These are phyloP conservation scores for Mycena capillaripes DNA, from an alignment of 768 basidiomycete genomes.

Conservation along the genomic window DNA sequence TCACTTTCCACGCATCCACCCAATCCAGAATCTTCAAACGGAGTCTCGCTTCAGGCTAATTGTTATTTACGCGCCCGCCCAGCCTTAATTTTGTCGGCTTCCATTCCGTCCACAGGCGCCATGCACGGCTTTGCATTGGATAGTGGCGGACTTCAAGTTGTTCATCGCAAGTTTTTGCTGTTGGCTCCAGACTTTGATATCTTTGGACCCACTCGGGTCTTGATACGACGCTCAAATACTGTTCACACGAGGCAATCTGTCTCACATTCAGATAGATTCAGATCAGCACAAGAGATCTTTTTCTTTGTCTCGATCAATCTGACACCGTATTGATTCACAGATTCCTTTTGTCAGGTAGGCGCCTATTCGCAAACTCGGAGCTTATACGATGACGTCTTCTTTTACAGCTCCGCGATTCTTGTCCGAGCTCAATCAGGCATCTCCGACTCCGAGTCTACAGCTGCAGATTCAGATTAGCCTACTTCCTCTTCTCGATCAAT, in stretches of 20 bases:
- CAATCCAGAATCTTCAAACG: slow-evolving; percentile 19
- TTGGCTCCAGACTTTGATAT: not conserved
- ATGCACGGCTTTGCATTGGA: not conserved
- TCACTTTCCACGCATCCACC: too few relatives aligned
- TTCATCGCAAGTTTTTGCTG: not conserved
- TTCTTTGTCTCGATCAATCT: not conserved
- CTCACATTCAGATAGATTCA: not conserved
- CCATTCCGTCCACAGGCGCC: slow-evolving; percentile 14
- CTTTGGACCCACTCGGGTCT: not conserved
- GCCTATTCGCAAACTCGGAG: too few relatives aligned
- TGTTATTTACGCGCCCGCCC: not conserved
- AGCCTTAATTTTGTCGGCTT: not conserved
- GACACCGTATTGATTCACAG: too few relatives aligned
- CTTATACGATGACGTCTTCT: too few relatives aligned
- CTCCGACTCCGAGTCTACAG: too few relatives aligned
- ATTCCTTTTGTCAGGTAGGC: too few relatives aligned
- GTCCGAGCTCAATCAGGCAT: too few relatives aligned
- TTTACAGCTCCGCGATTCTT: too few relatives aligned
- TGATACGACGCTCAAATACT: not conserved
- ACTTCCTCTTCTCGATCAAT: too few relatives aligned
- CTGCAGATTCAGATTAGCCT: too few relatives aligned
- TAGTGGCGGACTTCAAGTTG: not conserved
- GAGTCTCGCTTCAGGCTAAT: not conserved
- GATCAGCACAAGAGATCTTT: not conserved
- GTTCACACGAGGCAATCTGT: not conserved